phyloP scores from a whole-genome alignment of 768 basidiomycete genomes.

The Steccherinum ochraceum region DNA sequence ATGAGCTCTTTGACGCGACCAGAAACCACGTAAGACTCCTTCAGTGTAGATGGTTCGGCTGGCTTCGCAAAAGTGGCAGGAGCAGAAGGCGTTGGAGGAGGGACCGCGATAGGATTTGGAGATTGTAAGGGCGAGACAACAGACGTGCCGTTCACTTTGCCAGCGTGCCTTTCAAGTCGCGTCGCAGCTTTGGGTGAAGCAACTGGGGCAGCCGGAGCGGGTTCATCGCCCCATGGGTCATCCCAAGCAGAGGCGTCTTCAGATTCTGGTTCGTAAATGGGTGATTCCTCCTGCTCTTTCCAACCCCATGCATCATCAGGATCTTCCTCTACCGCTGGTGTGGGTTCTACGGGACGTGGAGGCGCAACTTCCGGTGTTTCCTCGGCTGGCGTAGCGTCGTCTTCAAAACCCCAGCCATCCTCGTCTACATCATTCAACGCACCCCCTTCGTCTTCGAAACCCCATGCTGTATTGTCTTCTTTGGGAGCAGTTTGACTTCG shows the following conservation, averaged over 20 bases:
- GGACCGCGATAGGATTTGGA: conserved; percentile 13
- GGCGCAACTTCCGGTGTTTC: conserved; percentile 5
- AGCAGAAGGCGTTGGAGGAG: conserved; percentile 15
- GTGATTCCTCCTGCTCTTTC: conserved; percentile 47
- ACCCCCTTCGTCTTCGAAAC: conserved; percentile 35
- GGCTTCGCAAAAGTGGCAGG: conserved; percentile 4
- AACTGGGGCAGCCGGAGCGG: conserved; percentile 16
- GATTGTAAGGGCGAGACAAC: conserved; percentile 15
- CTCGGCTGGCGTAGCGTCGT: conserved; percentile 6
- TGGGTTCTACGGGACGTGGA: conserved; percentile 18
- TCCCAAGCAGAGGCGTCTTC: conserved; percentile 64
- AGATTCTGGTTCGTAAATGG: conserved; percentile 21
- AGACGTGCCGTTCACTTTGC: conserved; percentile 41
- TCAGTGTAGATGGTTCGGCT: conserved; percentile 18
- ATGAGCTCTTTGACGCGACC: conserved; percentile 47
- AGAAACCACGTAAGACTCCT: conserved; percentile 59
- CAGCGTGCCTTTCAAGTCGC: conserved; percentile 50
- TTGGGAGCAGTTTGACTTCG: not conserved
- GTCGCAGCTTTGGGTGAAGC: conserved; percentile 46
- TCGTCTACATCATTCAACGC: conserved; percentile 25
- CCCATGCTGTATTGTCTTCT: conserved; percentile 36
- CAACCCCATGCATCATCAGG: conserved; percentile 71
- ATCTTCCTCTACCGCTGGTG: conserved; percentile 22
- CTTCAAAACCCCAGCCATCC: conserved; percentile 40
- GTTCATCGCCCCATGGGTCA: conserved; percentile 31